Conservation (phyloP, 2,329 filamentous ascomycete genomes). For the Monosporascus sp. region DNA sequence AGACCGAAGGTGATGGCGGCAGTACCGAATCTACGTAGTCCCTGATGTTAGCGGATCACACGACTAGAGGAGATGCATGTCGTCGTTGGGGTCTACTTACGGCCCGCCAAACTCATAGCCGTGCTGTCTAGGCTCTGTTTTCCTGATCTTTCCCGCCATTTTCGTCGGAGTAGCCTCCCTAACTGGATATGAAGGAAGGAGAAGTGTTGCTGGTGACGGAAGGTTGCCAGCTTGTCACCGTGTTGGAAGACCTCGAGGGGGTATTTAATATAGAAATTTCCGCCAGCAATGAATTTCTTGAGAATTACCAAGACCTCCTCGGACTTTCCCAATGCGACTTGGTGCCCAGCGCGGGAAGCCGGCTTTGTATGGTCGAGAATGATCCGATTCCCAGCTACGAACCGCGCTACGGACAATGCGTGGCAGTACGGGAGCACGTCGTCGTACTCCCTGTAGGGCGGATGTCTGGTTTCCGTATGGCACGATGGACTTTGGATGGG, state of each 20-base stretch:
- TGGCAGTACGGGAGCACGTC: too few relatives aligned
- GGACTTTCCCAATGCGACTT: too few relatives aligned
- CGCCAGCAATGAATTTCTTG: constrained; percentile 4
- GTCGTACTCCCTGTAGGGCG: too few relatives aligned
- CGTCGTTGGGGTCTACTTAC: constrained; percentile 9
- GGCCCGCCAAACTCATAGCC: constrained; percentile 36
- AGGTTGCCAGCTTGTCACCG: not conserved
- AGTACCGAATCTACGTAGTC: constrained; percentile 60
- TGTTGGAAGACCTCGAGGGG: not conserved
- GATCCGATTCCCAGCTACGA: constrained; percentile 13
- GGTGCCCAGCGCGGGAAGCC: constrained; percentile 4
- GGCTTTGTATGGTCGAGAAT: constrained; percentile 20
- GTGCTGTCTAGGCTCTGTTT: constrained; percentile 8
- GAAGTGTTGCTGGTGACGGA: too few relatives aligned
- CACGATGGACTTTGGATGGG: too few relatives aligned
- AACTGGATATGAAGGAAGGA: too few relatives aligned
- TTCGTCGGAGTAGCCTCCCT: constrained; percentile 14
- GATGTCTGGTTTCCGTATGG: too few relatives aligned
- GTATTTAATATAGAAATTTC: not conserved
- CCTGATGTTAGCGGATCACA: not conserved
- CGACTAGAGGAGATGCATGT: not conserved
- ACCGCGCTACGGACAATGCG: too few relatives aligned
- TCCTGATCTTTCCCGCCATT: constrained; percentile 31
- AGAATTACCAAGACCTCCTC: too few relatives aligned
- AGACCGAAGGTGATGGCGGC: constrained; percentile 74